Conservation (phyloP, 768 basidiomycete species). For the Pleurotus tuoliensis region DNA sequence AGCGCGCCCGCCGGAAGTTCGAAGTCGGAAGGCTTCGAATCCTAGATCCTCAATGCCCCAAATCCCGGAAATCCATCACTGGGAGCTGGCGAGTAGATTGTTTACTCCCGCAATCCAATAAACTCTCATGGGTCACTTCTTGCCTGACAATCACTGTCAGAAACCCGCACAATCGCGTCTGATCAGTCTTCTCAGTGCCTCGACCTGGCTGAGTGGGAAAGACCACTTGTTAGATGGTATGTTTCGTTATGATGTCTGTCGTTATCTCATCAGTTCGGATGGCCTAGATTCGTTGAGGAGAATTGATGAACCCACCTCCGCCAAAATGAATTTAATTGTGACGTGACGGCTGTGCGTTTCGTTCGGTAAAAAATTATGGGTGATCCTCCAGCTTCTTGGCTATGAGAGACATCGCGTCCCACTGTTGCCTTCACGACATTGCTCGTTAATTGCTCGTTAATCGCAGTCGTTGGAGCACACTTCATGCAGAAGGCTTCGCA, state of each 20-base stretch:
- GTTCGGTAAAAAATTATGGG: neutral
- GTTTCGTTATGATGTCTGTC: slow-evolving; percentile 6
- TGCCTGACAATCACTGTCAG: neutral
- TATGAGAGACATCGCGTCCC: no score
- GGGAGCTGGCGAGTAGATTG: neutral
- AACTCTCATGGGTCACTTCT: neutral
- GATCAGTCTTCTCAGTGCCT: slow-evolving; percentile 4
- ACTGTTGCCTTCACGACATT: no score
- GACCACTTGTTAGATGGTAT: neutral
- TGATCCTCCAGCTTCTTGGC: no score
- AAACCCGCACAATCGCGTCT: slow-evolving; percentile 1
- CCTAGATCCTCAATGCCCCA: neutral
- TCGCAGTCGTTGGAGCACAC: no score
- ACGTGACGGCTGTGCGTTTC: neutral
- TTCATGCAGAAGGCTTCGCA: no score
- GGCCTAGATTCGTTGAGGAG: neutral
- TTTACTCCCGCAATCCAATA: neutral
- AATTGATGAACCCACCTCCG: neutral
- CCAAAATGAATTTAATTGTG: neutral
- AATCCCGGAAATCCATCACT: slow-evolving; percentile 4
- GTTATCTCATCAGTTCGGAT: neutral
- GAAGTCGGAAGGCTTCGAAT: neutral
- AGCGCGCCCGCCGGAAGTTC: neutral
- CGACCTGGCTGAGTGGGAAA: slow-evolving; percentile 1
- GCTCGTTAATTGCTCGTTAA: no score